phyloP scores from a whole-genome alignment of 805 yeast species.

The Barnettozyma pratensis region DNA sequence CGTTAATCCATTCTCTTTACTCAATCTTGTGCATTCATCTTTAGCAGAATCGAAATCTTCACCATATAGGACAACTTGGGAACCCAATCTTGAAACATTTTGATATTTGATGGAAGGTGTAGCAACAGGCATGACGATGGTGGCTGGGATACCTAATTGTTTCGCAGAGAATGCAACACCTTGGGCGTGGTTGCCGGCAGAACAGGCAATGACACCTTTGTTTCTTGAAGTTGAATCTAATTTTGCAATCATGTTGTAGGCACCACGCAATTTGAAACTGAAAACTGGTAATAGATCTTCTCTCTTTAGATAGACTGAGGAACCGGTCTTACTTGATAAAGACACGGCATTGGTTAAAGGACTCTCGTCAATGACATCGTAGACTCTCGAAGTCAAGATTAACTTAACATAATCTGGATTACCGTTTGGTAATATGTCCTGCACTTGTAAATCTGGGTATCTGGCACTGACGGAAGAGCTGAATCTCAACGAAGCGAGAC shows the following conservation, averaged over 20 bases:
- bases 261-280: conserved; percentile 95
- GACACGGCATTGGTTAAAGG: conserved; percentile 76
- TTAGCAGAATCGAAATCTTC: conserved; percentile 96
- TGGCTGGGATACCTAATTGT: conserved; percentile 82
- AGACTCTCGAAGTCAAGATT: conserved; percentile 87
- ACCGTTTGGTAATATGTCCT: conserved; percentile 55
- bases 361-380: conserved; percentile 89
- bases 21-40: conserved; percentile 73
- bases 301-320: conserved; percentile 76
- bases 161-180: conserved; percentile 95
- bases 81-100: conserved; percentile 88
- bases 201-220: conserved; percentile 94
- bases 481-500: background rate
- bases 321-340: conserved; percentile 66
- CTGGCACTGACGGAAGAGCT: background rate
- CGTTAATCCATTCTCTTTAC: conserved; percentile 66
- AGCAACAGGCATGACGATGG: conserved; percentile 96
- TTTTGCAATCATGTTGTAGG: conserved; percentile 94
- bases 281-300: conserved; percentile 95
- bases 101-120: conserved; percentile 93
- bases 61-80: conserved; percentile 89
- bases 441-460: conserved; percentile 25
- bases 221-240: conserved; percentile 50
- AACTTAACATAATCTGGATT: conserved; percentile 91
- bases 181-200: conserved; percentile 99